These are phyloP conservation scores for Ephemerocybe angulata DNA, from an alignment of 768 basidiomycete genomes.

Conservation along the genomic window DNA sequence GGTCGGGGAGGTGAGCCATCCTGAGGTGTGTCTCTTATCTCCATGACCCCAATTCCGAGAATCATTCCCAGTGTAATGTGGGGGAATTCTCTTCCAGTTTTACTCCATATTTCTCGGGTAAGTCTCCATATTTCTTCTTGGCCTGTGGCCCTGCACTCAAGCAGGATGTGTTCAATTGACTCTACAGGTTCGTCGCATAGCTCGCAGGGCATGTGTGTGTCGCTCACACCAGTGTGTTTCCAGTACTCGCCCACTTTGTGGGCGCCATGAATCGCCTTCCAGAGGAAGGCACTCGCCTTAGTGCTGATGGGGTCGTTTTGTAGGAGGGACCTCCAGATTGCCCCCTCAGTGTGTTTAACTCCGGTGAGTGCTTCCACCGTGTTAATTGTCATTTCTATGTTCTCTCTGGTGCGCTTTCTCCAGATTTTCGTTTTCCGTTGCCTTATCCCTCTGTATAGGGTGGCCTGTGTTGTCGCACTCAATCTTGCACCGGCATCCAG, in stretches of 20 bases:
- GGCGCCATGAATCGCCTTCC: conserved; percentile 20
- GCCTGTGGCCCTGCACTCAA: conserved; percentile 17
- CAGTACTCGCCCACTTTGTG: conserved; percentile 25
- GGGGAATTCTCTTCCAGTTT: not conserved
- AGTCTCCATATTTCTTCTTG: conserved; percentile 21
- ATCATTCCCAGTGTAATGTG: conserved; percentile 15
- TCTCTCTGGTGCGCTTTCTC: not conserved
- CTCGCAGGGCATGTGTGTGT: conserved; percentile 13
- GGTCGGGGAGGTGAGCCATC: not conserved
- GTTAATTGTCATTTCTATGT: not conserved
- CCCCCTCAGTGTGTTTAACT: not conserved
- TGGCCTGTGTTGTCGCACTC: not conserved
- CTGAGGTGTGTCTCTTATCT: conserved; percentile 1
- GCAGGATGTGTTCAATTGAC: not conserved
- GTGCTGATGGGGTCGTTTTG: not conserved
- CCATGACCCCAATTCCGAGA: conserved; percentile 15
- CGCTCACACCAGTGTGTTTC: conserved; percentile 14
- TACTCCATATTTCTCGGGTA: conserved; percentile 14
- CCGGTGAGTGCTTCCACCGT: not conserved
- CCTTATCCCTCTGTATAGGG: not conserved
- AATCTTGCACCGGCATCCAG: not conserved
- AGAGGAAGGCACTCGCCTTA: conserved; percentile 16
- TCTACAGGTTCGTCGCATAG: not conserved
- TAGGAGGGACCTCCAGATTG: not conserved
- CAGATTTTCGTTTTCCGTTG: not conserved